phyloP scores from a whole-genome alignment of 2,329 filamentous ascomycete genomes.

The Nemania abortiva region DNA sequence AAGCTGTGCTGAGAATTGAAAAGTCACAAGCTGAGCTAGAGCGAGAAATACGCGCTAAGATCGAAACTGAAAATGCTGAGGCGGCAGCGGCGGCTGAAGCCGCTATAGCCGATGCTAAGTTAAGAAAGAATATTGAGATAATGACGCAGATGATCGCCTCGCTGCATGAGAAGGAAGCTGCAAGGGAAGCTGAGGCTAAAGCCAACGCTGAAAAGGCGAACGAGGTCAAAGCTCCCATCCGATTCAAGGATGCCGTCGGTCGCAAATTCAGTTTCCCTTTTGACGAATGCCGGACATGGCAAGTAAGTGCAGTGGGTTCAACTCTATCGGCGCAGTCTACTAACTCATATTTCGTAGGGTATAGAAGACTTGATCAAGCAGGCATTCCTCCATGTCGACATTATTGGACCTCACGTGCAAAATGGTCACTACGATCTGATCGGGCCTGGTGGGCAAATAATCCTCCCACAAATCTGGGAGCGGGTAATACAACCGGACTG shows the following conservation, averaged over 20 bases:
- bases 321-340: conserved; percentile 7
- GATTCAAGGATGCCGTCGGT: conserved; percentile 91
- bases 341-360: conserved; percentile 63
- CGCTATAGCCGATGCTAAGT: not conserved
- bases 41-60: not conserved
- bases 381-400: conserved; percentile 82
- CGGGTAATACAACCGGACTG: conserved; percentile 83
- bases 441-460: conserved; percentile 84
- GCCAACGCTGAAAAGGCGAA: conserved; percentile 58
- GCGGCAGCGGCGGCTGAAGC: not conserved
- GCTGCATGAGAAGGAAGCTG: not conserved
- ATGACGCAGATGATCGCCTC: not conserved
- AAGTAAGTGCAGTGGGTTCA: conserved; percentile 61
- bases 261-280: conserved; percentile 94
- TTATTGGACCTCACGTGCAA: conserved; percentile 80
- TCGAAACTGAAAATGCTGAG: not conserved
- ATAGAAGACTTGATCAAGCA: conserved; percentile 91
- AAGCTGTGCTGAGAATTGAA: not conserved
- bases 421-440: conserved; percentile 84
- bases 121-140: not conserved
- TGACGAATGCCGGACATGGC: conserved; percentile 85
- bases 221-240: conserved; percentile 79
- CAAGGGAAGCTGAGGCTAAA: not conserved
- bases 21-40: not conserved
- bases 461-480: conserved; percentile 85